Evolutionary conservation across 2,329 filamentous ascomycete genomes (phyloP).

Genomic region (Capronia americana): DNA sequence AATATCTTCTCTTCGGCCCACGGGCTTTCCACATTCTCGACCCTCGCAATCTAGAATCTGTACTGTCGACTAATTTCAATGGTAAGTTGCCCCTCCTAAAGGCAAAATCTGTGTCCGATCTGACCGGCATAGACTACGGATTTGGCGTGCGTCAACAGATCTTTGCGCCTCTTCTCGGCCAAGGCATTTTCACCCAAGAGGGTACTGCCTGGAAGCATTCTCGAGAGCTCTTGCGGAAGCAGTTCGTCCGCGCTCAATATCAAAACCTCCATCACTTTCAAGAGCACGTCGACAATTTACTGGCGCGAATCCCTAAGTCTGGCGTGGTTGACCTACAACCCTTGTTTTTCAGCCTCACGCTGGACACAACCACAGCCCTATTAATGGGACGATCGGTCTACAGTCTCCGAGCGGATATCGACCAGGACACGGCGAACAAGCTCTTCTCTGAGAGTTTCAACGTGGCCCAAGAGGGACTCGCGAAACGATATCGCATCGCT

Average conservation of each 20-base stretch:
- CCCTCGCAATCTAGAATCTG: slow-evolving; percentile 43
- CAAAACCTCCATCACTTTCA: slow-evolving; percentile 44
- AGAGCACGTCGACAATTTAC: slow-evolving; percentile 38
- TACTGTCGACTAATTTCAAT: slow-evolving; percentile 33
- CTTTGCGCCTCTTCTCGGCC: slow-evolving; percentile 43
- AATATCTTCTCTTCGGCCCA: slow-evolving; percentile 43
- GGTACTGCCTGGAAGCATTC: slow-evolving; percentile 42
- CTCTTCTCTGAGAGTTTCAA: slow-evolving; percentile 41
- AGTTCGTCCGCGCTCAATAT: slow-evolving; percentile 46
- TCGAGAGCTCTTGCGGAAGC: slow-evolving; percentile 47
- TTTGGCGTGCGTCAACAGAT: slow-evolving; percentile 23
- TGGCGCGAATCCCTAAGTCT: slow-evolving; percentile 24
- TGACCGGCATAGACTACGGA: slow-evolving; percentile 15
- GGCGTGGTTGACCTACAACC: slow-evolving; percentile 53
- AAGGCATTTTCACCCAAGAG: slow-evolving; percentile 52
- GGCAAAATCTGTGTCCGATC: no score
- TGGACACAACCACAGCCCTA: slow-evolving; percentile 55
- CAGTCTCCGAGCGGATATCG: slow-evolving; percentile 27
- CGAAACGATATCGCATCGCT: slow-evolving; percentile 32
- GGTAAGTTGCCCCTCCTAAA: no score
- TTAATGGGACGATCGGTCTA: slow-evolving; percentile 28
- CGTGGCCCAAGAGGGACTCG: slow-evolving; percentile 37
- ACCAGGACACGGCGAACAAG: slow-evolving; percentile 27
- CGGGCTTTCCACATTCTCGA: slow-evolving; percentile 40
- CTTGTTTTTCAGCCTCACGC: slow-evolving; percentile 57